phyloP scores from a whole-genome alignment of 1,284 basidiomycete genomes.

The Sporisorium scitamineum region DNA sequence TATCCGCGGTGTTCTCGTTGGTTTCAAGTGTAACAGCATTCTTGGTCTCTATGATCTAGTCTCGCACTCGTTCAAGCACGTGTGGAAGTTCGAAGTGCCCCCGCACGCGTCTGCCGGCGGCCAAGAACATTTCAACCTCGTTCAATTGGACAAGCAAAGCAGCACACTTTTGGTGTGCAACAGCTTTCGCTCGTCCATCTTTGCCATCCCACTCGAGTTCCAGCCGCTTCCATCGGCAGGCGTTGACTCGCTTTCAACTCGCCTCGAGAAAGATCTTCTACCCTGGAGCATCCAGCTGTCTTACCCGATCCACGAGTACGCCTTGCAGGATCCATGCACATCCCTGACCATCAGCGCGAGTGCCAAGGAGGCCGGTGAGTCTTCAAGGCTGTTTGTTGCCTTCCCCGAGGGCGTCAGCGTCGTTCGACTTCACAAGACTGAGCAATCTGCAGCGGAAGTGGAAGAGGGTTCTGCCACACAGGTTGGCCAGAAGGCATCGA shows the following conservation, averaged over 20 bases:
- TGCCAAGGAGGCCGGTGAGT: not conserved
- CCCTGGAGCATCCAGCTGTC: conserved; percentile 33
- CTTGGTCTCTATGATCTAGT: conserved; percentile 36
- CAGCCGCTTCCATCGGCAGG: conserved; percentile 15
- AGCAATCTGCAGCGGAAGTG: not conserved
- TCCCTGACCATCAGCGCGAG: conserved; percentile 14
- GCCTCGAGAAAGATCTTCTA: conserved; percentile 8
- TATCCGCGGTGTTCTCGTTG: conserved; percentile 23
- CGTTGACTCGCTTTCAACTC: not conserved
- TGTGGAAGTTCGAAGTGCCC: conserved; percentile 26
- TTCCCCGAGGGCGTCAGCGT: conserved; percentile 35
- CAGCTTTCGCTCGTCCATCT: conserved; percentile 44
- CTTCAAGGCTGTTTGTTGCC: conserved; percentile 25
- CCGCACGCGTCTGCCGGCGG: conserved; percentile 2
- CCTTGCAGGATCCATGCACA: conserved; percentile 35
- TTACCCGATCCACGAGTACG: conserved; percentile 29
- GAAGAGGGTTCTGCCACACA: not conserved
- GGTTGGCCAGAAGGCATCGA: not conserved
- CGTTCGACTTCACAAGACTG: not conserved
- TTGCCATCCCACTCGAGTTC: conserved; percentile 27
- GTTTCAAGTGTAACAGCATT: conserved; percentile 39
- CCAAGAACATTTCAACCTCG: conserved; percentile 38
- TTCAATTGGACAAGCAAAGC: conserved; percentile 12
- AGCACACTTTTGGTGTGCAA: conserved; percentile 35
- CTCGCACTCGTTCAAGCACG: conserved; percentile 25